Conservation (phyloP, 2,329 filamentous ascomycete species). For the Trichoderma koningiopsis region DNA sequence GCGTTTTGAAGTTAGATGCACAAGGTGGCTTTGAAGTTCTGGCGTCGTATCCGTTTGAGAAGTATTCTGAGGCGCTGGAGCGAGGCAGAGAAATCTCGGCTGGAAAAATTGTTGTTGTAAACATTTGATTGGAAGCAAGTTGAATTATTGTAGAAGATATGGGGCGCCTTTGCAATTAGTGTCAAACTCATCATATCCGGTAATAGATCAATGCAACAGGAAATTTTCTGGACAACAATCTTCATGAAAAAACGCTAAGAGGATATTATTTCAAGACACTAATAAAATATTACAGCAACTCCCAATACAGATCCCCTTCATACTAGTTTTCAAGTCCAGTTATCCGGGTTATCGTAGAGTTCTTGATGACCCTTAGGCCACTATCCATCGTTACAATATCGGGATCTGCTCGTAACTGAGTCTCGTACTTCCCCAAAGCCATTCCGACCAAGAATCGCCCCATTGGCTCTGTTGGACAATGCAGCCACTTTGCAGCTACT, state of each 20-base stretch:
- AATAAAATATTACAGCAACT: background rate
- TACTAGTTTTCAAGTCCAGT: background rate
- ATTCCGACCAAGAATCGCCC: constrained; percentile 1
- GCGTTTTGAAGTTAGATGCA: constrained; percentile 27
- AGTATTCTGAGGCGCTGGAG: background rate
- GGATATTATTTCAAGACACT: background rate
- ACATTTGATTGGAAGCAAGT: background rate
- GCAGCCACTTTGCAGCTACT: constrained; percentile 6
- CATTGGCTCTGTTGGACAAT: constrained; percentile 17
- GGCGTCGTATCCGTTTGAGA: constrained; percentile 11
- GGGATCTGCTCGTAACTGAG: background rate
- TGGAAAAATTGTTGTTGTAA: background rate
- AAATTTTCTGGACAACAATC: background rate
- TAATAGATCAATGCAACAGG: background rate
- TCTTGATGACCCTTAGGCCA: constrained; percentile 13
- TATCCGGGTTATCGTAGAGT: background rate
- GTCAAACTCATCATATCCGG: background rate
- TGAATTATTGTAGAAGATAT: background rate
- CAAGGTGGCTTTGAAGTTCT: constrained; percentile 28
- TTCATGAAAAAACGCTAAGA: background rate
- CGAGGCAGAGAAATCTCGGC: background rate
- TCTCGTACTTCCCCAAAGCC: constrained; percentile 5
- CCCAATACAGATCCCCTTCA: background rate
- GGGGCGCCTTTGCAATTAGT: background rate
- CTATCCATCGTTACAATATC: background rate